Evolutionary conservation across 1,284 basidiomycete species (phyloP).

Genomic region (Volvariella volvacea): DNA sequence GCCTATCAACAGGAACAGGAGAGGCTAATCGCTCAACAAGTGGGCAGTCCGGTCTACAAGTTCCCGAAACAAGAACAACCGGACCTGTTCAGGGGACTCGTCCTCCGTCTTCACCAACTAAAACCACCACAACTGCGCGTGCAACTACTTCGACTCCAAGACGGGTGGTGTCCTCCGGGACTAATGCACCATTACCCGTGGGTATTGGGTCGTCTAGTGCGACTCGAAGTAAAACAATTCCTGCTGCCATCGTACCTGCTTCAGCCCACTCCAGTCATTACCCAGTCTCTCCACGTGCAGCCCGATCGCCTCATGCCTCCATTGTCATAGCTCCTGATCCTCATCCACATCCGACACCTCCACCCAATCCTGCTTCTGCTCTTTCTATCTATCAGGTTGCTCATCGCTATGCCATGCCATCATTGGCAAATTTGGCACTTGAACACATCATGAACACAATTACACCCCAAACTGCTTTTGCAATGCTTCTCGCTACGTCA

Average conservation of each 20-base stretch:
- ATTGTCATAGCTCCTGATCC: constrained; percentile 47
- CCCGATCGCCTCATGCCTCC: constrained; percentile 26
- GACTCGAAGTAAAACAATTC: constrained; percentile 32
- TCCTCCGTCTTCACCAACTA: constrained; percentile 15
- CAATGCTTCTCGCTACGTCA: constrained; percentile 60
- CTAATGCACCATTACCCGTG: constrained; percentile 9
- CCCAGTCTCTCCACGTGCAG: constrained; percentile 36
- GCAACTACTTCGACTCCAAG: constrained; percentile 13
- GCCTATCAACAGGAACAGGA: constrained; percentile 23
- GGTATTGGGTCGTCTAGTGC: constrained; percentile 12
- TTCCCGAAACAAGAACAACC: constrained; percentile 8
- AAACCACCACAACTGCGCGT: constrained; percentile 16
- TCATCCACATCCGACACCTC: constrained; percentile 65
- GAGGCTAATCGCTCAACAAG: constrained; percentile 21
- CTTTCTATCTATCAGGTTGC: constrained; percentile 77
- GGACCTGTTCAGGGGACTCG: constrained; percentile 11
- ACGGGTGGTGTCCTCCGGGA: constrained; percentile 10
- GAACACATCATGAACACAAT: constrained; percentile 74
- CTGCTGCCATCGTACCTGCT: constrained; percentile 31
- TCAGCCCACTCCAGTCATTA: constrained; percentile 32
- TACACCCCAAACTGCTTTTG: constrained; percentile 65
- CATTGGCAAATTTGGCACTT: constrained; percentile 59
- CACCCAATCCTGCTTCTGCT: constrained; percentile 62
- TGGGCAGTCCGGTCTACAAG: constrained; percentile 17
- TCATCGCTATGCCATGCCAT: constrained; percentile 70